phyloP scores from a whole-genome alignment of 345 rosid species.

The Boechera divaricarpa region DNA sequence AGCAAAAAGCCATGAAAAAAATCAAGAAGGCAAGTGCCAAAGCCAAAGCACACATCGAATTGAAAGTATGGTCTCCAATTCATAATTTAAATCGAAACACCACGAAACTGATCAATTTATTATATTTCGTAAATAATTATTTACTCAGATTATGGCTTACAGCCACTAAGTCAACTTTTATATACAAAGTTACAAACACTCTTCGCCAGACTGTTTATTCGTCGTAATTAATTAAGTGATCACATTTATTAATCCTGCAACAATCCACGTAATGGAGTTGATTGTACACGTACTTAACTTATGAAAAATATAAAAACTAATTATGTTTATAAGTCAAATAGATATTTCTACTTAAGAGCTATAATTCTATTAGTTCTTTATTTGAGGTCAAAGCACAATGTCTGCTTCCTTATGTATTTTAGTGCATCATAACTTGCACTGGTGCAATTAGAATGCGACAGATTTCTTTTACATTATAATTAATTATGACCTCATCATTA shows the following conservation, averaged over 20 bases:
- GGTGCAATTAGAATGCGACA: conserved; percentile 30
- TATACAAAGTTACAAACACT: conserved; percentile 26
- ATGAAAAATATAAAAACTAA: conserved; percentile 4
- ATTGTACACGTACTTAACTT: conserved; percentile 41
- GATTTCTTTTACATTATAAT: background rate
- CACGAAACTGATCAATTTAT: background rate
- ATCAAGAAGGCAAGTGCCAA: background rate
- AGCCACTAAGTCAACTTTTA: conserved; percentile 38
- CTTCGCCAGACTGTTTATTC: conserved; percentile 37
- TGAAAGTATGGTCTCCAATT: background rate
- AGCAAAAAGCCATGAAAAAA: background rate
- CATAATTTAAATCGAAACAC: conserved; percentile 1
- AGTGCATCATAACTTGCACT: conserved; percentile 30
- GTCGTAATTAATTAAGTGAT: conserved; percentile 25
- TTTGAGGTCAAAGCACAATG: conserved; percentile 26
- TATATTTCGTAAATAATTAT: background rate
- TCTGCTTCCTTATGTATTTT: conserved; percentile 22
- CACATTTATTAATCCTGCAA: conserved; percentile 29
- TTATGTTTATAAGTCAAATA: conserved; percentile 37
- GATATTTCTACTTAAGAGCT: conserved; percentile 8
- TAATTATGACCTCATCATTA: conserved; percentile 8
- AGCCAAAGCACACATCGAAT: background rate
- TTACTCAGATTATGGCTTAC: conserved; percentile 15
- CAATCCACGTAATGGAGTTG: conserved; percentile 34
- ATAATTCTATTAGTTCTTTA: conserved; percentile 25